Conservation (phyloP, 345 rosid genomes). For the Pugionium cornutum region DNA sequence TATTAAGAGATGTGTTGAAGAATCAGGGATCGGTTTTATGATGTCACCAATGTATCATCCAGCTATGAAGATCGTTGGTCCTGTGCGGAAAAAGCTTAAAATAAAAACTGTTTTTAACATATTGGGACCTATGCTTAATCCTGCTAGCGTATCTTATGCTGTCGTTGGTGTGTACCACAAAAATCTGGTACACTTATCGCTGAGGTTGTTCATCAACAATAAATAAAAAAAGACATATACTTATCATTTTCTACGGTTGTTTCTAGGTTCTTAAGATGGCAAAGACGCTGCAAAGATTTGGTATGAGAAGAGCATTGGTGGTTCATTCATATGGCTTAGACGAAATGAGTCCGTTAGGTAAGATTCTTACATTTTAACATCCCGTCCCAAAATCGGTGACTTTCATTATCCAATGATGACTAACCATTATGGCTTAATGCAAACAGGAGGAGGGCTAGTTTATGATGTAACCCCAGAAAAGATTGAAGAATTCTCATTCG, state of each 20-base stretch:
- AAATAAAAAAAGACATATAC: neutral
- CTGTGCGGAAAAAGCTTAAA: constrained; percentile 83
- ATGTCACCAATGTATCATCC: constrained; percentile 90
- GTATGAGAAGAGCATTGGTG: constrained; percentile 89
- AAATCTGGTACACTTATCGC: constrained; percentile 53
- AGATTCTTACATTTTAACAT: no score
- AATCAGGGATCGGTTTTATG: constrained; percentile 91
- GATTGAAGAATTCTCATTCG: constrained; percentile 74
- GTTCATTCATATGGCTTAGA: constrained; percentile 96
- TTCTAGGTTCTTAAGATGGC: constrained; percentile 90
- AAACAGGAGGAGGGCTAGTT: constrained; percentile 70
- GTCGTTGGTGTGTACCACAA: constrained; percentile 90
- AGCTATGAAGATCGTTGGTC: constrained; percentile 83
- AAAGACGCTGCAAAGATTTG: constrained; percentile 80
- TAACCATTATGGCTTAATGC: constrained; percentile 13
- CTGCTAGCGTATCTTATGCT: constrained; percentile 77
- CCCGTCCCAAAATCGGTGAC: constrained; percentile 16
- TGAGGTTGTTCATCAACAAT: constrained; percentile 1
- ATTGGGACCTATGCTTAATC: constrained; percentile 93
- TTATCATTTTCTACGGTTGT: neutral
- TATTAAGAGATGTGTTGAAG: constrained; percentile 70
- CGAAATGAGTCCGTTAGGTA: constrained; percentile 96
- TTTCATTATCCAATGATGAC: neutral
- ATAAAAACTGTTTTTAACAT: constrained; percentile 82
- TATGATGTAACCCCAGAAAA: constrained; percentile 69